Base-by-base conservation (phyloP, 148 eudicot species). In the Heliosperma pusillum region DNA sequence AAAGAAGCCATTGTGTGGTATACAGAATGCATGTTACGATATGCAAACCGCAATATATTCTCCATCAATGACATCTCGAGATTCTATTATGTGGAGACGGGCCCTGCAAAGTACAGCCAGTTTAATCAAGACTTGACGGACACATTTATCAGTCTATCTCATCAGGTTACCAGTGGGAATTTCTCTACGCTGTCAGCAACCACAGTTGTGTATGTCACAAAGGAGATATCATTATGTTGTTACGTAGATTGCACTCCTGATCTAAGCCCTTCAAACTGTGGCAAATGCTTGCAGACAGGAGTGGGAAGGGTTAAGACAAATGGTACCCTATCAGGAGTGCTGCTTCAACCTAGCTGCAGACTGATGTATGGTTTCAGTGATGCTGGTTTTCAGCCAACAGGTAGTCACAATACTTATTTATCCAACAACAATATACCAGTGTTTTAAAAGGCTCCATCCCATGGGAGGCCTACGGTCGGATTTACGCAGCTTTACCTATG, bases 1-100 rank as follows among this genome's bases (percentile, higher is more conserved):
- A 10, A 7, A 56, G 82, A 65, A 56, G 78, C 82, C n/a, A 75
- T 71, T 0, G 79, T 80, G 59, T 80, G 82, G 82, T 64, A 75
- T 22, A 42, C 33, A 36, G 66, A 63, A 56, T 80, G 82, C 52
- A 80, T 80, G 82, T 27, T 77, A 29, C 75, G 80, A 7, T 77
- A 77, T 63, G 70, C 80, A 71, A 77, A 77, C 20, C 29, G 6
- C 17, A 10, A 67, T 61, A 77, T 71, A 70, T 21, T 71, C 47
- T 77, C 75, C 10, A 63, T 26, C 21, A 61, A 47, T n/a, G 79
- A 77, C 69, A 40, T 58, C 7, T 77, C 74, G 15, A 9, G 12
- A 1, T 60, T 8, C 44, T 25, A 40, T 19, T 15, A 25, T n/a
- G 0, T 59, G 1, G 58, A 10, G 15, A n/a, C 2, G 0, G 74